A percentile compares a stretch with the other conserved stretches of the same genome.
phyloP scores from a whole-genome alignment of 768 basidiomycete genomes.

The Psilocybe cubensis region DNA sequence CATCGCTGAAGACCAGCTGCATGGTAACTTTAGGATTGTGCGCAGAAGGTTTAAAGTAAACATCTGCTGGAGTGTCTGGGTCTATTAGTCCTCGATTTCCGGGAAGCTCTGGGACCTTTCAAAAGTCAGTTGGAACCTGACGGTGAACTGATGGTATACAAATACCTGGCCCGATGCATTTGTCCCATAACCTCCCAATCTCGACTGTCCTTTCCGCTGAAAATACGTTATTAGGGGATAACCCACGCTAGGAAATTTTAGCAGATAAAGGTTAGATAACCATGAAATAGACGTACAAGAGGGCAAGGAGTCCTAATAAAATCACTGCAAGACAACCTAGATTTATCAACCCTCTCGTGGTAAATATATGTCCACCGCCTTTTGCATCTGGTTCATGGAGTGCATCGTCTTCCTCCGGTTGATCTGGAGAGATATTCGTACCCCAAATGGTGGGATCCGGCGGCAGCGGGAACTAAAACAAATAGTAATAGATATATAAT shows the following conservation, averaged over 20 bases:
- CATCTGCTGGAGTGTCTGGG: constrained; percentile 66
- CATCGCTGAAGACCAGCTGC: constrained; percentile 86
- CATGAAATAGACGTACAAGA: constrained; percentile 53
- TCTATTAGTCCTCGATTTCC: constrained; percentile 81
- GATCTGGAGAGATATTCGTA: constrained; percentile 59
- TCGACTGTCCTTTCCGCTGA: constrained; percentile 44
- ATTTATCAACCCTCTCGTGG: constrained; percentile 71
- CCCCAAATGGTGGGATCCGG: constrained; percentile 78
- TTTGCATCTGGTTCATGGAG: constrained; percentile 80
- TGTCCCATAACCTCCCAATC: constrained; percentile 71
- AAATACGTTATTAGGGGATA: constrained; percentile 68
- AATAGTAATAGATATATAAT: not conserved
- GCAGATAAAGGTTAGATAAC: not conserved
- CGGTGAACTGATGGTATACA: not conserved
- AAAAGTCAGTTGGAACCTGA: not conserved
- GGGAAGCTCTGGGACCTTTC: constrained; percentile 56
- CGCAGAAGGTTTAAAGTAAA: constrained; percentile 57
- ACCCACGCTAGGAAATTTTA: constrained; percentile 48
- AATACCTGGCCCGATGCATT: constrained; percentile 73
- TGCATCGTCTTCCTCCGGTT: constrained; percentile 66
- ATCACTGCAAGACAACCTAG: constrained; percentile 68
- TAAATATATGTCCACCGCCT: constrained; percentile 51
- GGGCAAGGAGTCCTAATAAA: constrained; percentile 52
- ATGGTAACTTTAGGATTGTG: constrained; percentile 54
- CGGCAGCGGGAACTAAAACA: constrained; percentile 66